phyloP scores from a whole-genome alignment of 495 filamentous ascomycete species.

The Tuber melanosporum region DNA sequence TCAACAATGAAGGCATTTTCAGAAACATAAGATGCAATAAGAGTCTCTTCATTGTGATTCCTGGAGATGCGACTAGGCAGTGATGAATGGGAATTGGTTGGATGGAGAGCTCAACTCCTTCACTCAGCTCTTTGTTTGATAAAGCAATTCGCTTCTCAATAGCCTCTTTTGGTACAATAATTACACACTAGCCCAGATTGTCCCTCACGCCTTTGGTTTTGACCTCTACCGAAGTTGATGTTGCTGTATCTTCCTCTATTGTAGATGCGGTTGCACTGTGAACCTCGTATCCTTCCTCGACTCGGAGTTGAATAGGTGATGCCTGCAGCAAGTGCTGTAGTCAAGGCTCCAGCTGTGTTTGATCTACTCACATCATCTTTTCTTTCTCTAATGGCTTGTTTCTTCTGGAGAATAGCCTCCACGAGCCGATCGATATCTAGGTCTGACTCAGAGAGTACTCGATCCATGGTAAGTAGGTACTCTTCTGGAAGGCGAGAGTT shows the following conservation, averaged over 20 bases:
- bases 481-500: background rate
- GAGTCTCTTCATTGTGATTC: background rate
- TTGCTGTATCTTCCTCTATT: too few relatives aligned
- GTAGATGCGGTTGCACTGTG: rapidly evolving
- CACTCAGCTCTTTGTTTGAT: too few relatives aligned
- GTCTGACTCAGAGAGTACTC: background rate
- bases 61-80: rapidly evolving
- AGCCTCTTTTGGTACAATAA: too few relatives aligned
- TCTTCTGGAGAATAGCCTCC: background rate
- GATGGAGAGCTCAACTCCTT: rapidly evolving
- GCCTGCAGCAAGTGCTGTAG: rapidly evolving
- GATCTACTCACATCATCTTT: background rate
- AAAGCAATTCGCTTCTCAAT: too few relatives aligned
- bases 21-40: background rate
- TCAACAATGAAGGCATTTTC: background rate
- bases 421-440: background rate
- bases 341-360: background rate
- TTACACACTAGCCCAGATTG: too few relatives aligned
- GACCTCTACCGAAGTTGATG: rapidly evolving
- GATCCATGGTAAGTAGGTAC: background rate
- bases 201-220: too few relatives aligned
- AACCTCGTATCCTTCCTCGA: too few relatives aligned
- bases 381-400: background rate
- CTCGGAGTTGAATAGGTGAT: too few relatives aligned
- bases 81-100: rapidly evolving